phyloP scores from a whole-genome alignment of 169 alveolate genomes.

The Neospora caninum region DNA sequence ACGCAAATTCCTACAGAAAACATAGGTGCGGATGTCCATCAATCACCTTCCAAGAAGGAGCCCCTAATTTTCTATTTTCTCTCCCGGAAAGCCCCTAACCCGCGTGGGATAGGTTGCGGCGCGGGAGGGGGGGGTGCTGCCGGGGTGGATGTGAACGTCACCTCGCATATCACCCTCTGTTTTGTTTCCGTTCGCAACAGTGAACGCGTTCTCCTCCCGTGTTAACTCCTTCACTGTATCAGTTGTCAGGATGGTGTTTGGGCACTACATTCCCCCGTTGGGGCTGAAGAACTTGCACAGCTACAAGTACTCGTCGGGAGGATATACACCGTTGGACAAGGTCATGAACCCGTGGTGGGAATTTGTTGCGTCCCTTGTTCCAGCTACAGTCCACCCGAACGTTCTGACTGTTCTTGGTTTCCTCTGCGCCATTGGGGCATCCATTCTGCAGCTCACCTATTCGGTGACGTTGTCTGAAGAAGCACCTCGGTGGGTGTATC shows the following conservation, averaged over 20 bases:
- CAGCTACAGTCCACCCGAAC: conserved; percentile 58
- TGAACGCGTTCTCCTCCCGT: too few relatives aligned
- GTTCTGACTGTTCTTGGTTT: conserved; percentile 51
- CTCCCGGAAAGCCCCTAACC: too few relatives aligned
- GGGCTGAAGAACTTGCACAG: conserved; percentile 58
- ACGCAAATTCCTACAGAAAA: too few relatives aligned
- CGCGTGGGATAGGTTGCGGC: too few relatives aligned
- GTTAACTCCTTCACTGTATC: too few relatives aligned
- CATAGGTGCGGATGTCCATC: too few relatives aligned
- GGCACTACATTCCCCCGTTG: conserved; percentile 59
- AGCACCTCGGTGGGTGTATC: conserved; percentile 65
- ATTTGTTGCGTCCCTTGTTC: conserved; percentile 43
- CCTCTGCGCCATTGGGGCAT: conserved; percentile 34
- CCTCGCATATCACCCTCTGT: too few relatives aligned
- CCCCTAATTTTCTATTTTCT: too few relatives aligned
- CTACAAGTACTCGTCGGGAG: conserved; percentile 55
- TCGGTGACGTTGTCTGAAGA: conserved; percentile 46
- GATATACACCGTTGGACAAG: conserved; percentile 59
- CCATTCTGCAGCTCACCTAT: conserved; percentile 34
- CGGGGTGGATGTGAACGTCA: too few relatives aligned
- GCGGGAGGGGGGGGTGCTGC: too few relatives aligned
- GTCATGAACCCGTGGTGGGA: conserved; percentile 67
- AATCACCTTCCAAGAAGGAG: too few relatives aligned
- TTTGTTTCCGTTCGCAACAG: too few relatives aligned
- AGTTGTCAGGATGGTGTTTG: conserved; percentile 26